phyloP scores from a whole-genome alignment of 2,329 filamentous ascomycete genomes.

The Fusarium musae region DNA sequence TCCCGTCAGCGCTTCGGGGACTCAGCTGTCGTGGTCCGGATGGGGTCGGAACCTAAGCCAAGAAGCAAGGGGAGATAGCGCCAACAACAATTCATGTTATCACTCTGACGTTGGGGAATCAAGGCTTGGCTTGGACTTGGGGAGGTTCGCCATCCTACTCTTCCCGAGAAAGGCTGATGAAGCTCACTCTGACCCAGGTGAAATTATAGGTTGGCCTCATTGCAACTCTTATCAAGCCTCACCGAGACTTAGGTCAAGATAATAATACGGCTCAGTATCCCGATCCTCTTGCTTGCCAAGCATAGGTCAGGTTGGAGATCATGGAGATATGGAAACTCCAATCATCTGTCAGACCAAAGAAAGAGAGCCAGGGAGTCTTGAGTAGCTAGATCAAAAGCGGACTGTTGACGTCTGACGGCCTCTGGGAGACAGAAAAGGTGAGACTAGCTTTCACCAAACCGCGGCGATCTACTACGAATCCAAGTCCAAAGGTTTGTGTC shows the following conservation, averaged over 20 bases:
- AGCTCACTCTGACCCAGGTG: accelerated
- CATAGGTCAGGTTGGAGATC: accelerated
- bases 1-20: not conserved
- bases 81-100: not conserved
- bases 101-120: not conserved
- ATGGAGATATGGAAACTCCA: not conserved
- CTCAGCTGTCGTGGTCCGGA: not conserved
- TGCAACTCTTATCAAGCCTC: not conserved
- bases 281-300: accelerated
- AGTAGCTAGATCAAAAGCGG: not conserved
- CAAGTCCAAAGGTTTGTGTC: not conserved
- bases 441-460: accelerated
- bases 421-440: not conserved
- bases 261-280: not conserved
- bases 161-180: not conserved
- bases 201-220: not conserved
- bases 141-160: not conserved
- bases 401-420: no score
- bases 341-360: accelerated
- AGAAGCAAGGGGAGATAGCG: not conserved
- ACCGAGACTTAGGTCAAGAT: not conserved
- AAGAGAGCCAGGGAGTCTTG: accelerated
- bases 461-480: not conserved
- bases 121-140: not conserved
- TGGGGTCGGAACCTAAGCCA: not conserved